Conservation (phyloP, 169 alveolate genomes). For the Cyclospora cayetanensis region DNA sequence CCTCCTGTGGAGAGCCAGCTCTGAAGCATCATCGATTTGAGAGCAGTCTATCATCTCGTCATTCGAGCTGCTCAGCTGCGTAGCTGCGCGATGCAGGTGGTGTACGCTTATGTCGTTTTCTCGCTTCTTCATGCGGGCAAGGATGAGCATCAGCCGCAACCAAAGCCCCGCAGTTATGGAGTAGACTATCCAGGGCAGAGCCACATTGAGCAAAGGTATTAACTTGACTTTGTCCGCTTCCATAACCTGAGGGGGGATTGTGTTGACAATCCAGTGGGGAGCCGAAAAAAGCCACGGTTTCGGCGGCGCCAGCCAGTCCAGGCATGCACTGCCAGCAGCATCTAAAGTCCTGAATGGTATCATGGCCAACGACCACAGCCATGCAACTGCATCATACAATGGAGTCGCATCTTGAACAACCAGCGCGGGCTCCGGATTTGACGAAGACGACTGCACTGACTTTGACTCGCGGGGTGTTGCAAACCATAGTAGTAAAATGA, state of each 20-base stretch:
- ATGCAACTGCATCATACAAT: not conserved
- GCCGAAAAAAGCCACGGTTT: slow-evolving; percentile 4
- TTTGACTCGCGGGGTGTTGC: slow-evolving; percentile 6
- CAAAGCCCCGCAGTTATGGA: slow-evolving; percentile 40
- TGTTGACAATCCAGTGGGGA: not conserved
- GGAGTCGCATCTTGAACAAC: not conserved
- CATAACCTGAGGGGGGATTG: slow-evolving; percentile 30
- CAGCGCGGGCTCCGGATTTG: not conserved
- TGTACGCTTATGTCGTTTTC: slow-evolving; percentile 8
- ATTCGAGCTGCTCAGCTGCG: not conserved
- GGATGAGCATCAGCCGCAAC: slow-evolving; percentile 24
- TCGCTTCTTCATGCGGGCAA: slow-evolving; percentile 42
- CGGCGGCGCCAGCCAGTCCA: not conserved
- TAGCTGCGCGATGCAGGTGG: not conserved
- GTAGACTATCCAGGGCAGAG: slow-evolving; percentile 40
- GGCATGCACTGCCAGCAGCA: not conserved
- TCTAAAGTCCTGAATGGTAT: slow-evolving; percentile 1
- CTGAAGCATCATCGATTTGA: not conserved
- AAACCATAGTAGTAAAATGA: slow-evolving; percentile 23
- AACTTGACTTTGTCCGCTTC: not conserved
- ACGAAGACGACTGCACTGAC: not conserved
- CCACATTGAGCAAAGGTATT: slow-evolving; percentile 34
- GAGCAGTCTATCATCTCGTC: not conserved
- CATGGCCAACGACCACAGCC: slow-evolving; percentile 1
- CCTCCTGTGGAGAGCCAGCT: not conserved